phyloP scores from a whole-genome alignment of 495 filamentous ascomycete species.

The Thozetella sp. region DNA sequence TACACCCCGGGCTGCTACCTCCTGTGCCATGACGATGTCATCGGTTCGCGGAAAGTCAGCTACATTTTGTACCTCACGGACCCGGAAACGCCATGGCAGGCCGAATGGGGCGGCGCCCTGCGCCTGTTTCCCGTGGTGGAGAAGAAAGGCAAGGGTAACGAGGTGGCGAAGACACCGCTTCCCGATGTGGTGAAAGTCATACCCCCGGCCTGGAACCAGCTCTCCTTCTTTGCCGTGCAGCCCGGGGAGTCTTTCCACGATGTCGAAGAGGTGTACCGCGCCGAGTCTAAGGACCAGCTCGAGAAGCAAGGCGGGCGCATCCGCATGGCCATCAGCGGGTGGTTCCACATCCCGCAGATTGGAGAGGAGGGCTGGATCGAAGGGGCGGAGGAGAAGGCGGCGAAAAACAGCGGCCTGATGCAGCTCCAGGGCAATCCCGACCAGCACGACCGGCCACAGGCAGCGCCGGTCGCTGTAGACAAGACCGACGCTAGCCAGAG shows the following conservation, averaged over 20 bases:
- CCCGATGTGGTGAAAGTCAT: slow-evolving; percentile 77
- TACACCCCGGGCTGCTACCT: slow-evolving; percentile 97
- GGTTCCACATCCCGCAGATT: slow-evolving; percentile 97
- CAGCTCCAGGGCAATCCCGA: slow-evolving; percentile 92
- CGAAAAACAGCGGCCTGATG: slow-evolving; percentile 83
- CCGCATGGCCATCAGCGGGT: slow-evolving; percentile 98
- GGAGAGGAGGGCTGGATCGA: slow-evolving; percentile 92
- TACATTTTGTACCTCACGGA: slow-evolving; percentile 98
- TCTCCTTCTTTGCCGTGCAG: slow-evolving; percentile 97
- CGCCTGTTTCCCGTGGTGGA: slow-evolving; percentile 79
- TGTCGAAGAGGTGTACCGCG: slow-evolving; percentile 94
- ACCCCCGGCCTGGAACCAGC: slow-evolving; percentile 93
- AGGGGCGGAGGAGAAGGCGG: slow-evolving; percentile 85
- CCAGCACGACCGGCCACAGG: slow-evolving; percentile 79
- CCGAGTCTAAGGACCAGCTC: slow-evolving; percentile 45
- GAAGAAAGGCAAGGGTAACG: slow-evolving; percentile 66
- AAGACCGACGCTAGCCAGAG: slow-evolving; percentile 37
- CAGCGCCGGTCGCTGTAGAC: slow-evolving; percentile 53
- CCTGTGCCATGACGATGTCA: slow-evolving; percentile 97
- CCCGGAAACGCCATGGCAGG: slow-evolving; percentile 87
- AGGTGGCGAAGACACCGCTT: slow-evolving; percentile 71
- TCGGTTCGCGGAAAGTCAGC: slow-evolving; percentile 88
- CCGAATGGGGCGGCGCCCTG: slow-evolving; percentile 92
- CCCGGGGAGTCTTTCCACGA: slow-evolving; percentile 98
- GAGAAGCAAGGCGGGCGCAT: slow-evolving; percentile 71